Evolutionary conservation across 139 green algal genomes (phyloP).

Genomic region (Limnomonas spitsbergensis): DNA sequence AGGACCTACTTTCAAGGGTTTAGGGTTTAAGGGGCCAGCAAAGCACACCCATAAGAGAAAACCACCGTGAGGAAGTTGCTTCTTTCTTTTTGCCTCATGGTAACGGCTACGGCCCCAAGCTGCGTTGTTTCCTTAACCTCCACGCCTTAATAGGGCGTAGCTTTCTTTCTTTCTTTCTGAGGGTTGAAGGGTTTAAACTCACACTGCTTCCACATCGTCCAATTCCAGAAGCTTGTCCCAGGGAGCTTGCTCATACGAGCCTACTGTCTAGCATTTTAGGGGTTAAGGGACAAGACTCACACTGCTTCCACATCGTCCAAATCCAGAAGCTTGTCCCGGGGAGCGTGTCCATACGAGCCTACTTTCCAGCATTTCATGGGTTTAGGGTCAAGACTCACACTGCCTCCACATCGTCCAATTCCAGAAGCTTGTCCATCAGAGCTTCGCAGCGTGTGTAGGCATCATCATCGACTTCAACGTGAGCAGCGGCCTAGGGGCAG

Average conservation of each 20-base stretch:
- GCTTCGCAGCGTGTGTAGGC: constrained; percentile 67
- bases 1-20: too few species aligned
- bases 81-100: too few species aligned
- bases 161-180: not conserved
- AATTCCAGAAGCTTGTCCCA: constrained; percentile 78
- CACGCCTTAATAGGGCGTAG: too few species aligned
- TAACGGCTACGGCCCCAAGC: too few species aligned
- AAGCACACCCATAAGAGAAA: too few species aligned
- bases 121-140: too few species aligned
- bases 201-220: constrained; percentile 90
- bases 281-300: constrained; percentile 23
- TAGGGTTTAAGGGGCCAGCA: too few species aligned
- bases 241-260: not conserved
- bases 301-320: constrained; percentile 91
- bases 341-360: not conserved
- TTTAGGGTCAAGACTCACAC: constrained; percentile 70
- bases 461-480: constrained; percentile 59
- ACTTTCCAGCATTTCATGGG: too few species aligned
- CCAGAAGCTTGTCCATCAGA: constrained; percentile 79
- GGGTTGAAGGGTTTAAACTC: not conserved
- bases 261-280: not conserved
- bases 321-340: constrained; percentile 72
- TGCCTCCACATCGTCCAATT: constrained; percentile 90
- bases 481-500: not conserved
- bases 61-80: too few species aligned